Conservation (phyloP, 352 stramenopile genomes). For the Pythium chondricola region DNA sequence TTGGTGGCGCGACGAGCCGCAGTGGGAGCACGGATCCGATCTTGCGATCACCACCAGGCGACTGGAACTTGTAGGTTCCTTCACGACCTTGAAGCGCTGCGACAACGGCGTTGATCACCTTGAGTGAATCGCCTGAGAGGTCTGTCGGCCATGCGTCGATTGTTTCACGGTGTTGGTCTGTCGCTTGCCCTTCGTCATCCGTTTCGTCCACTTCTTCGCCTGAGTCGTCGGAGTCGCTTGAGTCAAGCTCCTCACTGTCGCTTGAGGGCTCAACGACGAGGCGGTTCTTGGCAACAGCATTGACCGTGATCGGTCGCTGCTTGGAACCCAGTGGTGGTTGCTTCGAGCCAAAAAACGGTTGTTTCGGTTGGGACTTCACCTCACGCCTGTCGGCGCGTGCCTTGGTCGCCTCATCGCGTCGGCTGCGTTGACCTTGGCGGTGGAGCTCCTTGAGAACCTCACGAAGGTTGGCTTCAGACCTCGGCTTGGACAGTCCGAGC, state of each 20-base stretch:
- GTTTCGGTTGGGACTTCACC: neutral
- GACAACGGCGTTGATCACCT: too few relatives aligned
- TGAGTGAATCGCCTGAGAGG: too few relatives aligned
- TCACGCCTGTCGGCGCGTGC: neutral
- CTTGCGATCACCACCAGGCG: neutral
- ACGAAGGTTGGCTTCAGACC: neutral
- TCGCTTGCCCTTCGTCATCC: neutral
- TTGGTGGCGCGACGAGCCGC: neutral
- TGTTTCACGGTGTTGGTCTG: too few relatives aligned
- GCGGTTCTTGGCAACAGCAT: too few relatives aligned
- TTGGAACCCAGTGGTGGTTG: neutral
- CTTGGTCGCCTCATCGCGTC: neutral
- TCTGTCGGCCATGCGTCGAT: too few relatives aligned
- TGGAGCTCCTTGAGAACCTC: neutral
- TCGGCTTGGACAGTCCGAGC: neutral
- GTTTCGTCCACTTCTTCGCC: neutral
- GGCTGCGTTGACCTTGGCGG: neutral
- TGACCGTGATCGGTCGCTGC: neutral
- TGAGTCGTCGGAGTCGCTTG: neutral
- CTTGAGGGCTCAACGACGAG: too few relatives aligned
- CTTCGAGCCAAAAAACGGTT: neutral
- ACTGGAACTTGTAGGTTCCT: neutral
- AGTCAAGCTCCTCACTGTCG: too few relatives aligned
- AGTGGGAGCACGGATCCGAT: constrained; percentile 1
- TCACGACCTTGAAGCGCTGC: constrained; percentile 1